Percentiles rank a stretch among this genome's conserved stretches.
Conservation (phyloP, 805 yeast species). For the Diddensiella caesifluorescens region DNA sequence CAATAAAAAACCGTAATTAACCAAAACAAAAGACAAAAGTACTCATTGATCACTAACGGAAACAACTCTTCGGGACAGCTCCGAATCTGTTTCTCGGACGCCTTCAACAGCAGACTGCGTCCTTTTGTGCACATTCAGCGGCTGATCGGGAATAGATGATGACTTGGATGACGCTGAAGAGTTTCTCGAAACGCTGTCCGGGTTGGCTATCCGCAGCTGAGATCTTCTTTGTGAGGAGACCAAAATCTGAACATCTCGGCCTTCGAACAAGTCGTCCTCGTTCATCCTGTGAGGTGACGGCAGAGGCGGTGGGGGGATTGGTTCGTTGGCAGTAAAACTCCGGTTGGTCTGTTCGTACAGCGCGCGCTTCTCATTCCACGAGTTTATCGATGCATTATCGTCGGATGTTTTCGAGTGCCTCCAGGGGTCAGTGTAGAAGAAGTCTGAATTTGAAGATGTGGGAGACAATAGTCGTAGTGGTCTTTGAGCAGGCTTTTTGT, state of each 20-base stretch:
- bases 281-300: constrained; percentile 20
- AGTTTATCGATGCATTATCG: constrained; percentile 20
- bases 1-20: no score
- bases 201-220: constrained; percentile 56
- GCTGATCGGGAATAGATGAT: no score
- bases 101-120: constrained; percentile 9
- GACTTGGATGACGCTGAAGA: constrained; percentile 2
- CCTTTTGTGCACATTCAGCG: constrained; percentile 11
- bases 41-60: no score
- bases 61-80: no score
- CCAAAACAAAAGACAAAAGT: no score
- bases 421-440: constrained; percentile 11
- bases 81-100: no score
- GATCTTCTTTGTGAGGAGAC: constrained; percentile 63
- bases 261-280: constrained; percentile 34
- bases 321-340: constrained; percentile 1
- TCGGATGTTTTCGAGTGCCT: constrained; percentile 3
- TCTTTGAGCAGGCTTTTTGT: constrained; percentile 2
- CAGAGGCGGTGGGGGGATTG: constrained; percentile 12
- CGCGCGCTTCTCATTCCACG: constrained; percentile 24
- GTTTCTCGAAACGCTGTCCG: constrained; percentile 32
- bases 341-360: constrained; percentile 11
- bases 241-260: constrained; percentile 64
- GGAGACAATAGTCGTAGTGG: constrained; percentile 13
- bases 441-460: constrained; percentile 14